Percentiles rank a stretch among this genome's conserved stretches.
Conservation (phyloP, 1,284 basidiomycete genomes). For the Rhodotorula mucilaginosa region DNA sequence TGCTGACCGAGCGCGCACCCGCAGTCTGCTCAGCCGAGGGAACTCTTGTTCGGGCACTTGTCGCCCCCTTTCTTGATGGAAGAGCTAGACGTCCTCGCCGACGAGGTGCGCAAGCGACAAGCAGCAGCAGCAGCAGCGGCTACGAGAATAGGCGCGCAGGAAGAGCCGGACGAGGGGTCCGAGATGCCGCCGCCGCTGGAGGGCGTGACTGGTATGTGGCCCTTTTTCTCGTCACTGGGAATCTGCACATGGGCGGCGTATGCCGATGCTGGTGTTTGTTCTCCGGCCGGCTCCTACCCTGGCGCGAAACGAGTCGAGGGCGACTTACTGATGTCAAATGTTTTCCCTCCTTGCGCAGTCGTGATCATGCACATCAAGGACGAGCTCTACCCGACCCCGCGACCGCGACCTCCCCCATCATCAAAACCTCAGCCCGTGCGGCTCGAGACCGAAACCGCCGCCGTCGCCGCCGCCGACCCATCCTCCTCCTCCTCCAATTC, state of each 20-base stretch:
- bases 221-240: too few species aligned
- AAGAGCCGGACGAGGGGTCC: not conserved
- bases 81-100: conserved; percentile 65
- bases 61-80: conserved; percentile 66
- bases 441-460: not conserved
- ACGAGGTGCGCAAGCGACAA: conserved; percentile 56
- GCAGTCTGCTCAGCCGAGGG: conserved; percentile 58
- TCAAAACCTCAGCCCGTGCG: not conserved
- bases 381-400: conserved; percentile 40
- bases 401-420: not conserved
- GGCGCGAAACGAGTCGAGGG: too few species aligned
- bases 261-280: too few species aligned
- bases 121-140: not conserved
- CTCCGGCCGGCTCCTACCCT: too few species aligned
- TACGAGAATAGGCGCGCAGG: conserved; percentile 31
- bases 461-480: not conserved
- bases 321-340: too few species aligned
- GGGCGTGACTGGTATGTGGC: conserved; percentile 51
- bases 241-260: too few species aligned
- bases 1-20: not conserved
- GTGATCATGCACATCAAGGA: conserved; percentile 80
- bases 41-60: conserved; percentile 70
- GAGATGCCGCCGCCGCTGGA: conserved; percentile 15
- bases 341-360: conserved; percentile 47
- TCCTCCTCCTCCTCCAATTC: not conserved